Base-by-base conservation (phyloP, 768 basidiomycete species). In the Rhodosporidiobolus odoratus region DNA sequence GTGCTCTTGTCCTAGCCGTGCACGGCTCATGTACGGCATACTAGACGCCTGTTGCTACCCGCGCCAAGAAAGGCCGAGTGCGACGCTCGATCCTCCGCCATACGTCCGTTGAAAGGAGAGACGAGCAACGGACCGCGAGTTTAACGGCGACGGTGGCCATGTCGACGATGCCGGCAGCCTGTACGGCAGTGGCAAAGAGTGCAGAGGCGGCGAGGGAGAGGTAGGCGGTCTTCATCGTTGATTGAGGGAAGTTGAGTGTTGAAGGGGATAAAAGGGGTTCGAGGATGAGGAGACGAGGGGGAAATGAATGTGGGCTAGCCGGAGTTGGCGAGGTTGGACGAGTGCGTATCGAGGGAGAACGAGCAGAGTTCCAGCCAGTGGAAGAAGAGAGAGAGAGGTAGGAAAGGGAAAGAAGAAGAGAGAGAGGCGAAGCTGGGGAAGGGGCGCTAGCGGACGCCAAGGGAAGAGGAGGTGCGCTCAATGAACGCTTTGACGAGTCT, bases 101-200 rank as follows among this genome's bases (percentile, higher is more conserved):
- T n/a, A n/a, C n/a, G n/a, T 34, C 54, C 54, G 34, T 40, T 17
- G 25, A 40, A 17, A 30, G 19, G 32, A 23, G 12, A 37, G 10
- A 17, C 25, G 27, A 19, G 53, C 50, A 58, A 30, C 69, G 37
- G 4, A 71, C 69, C 2, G 64, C 30, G 59, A 71, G 59, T 32
- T 62, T 56, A 15, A 40, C 60, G n/a, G 61, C 61, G 8, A 56
- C 48, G 10, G 38, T n/a, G 13, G 48, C 50, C 38, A 62, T 71
- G 60, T 71, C 69, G 48, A 71, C 25, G 57, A 71, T 65, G 35
- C 69, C 69, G 1, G 23, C 21, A 0, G 59, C 69, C 12, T 32
- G 40, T 13, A n/a, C 54, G 8, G n/a, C 9, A 3, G 47, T 40
- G 27, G 64, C 68, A 35, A 41, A 9, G 45, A 30, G 57, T n/a